phyloP scores from a whole-genome alignment of 1,139 yeast genomes.

The Protomyces inundatus region DNA sequence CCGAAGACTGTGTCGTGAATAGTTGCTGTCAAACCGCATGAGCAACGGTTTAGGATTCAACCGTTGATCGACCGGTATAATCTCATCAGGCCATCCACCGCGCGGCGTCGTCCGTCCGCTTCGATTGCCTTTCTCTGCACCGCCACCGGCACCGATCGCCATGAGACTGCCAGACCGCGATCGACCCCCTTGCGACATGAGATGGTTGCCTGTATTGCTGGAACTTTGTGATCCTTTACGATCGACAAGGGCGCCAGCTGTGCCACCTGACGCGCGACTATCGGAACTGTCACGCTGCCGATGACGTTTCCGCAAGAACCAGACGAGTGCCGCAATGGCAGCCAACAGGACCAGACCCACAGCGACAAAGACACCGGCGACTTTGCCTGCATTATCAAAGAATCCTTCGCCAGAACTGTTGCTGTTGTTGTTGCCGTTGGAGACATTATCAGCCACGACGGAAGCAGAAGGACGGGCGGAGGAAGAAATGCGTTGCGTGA shows the following conservation, averaged over 20 bases:
- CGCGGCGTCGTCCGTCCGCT: constrained; percentile 1
- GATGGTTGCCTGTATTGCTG: constrained; percentile 20
- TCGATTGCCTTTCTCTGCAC: constrained; percentile 12
- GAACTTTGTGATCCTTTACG: constrained; percentile 22
- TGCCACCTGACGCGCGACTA: constrained; percentile 30
- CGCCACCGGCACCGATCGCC: constrained; percentile 10
- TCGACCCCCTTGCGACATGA: constrained; percentile 21
- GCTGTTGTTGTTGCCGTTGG: neutral
- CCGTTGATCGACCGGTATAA: constrained; percentile 52
- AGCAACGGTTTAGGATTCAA: constrained; percentile 64
- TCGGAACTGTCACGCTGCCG: constrained; percentile 29
- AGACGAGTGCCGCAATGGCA: constrained; percentile 38
- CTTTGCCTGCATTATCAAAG: constrained; percentile 57
- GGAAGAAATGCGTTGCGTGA: constrained; percentile 29
- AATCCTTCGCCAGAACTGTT: constrained; percentile 35
- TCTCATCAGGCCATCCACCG: constrained; percentile 25
- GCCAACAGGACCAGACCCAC: constrained; percentile 55
- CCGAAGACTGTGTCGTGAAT: constrained; percentile 58
- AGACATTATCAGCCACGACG: constrained; percentile 8
- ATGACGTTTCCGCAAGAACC: constrained; percentile 34
- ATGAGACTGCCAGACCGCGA: constrained; percentile 23
- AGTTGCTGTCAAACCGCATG: constrained; percentile 49
- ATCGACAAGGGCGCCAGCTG: constrained; percentile 30
- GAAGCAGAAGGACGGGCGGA: constrained; percentile 23
- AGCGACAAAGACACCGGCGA: constrained; percentile 68